A percentile compares a stretch with the other conserved stretches of the same genome.
Conservation (phyloP, 1,139 yeast genomes). For the Lodderomyces oxycetoniae region DNA sequence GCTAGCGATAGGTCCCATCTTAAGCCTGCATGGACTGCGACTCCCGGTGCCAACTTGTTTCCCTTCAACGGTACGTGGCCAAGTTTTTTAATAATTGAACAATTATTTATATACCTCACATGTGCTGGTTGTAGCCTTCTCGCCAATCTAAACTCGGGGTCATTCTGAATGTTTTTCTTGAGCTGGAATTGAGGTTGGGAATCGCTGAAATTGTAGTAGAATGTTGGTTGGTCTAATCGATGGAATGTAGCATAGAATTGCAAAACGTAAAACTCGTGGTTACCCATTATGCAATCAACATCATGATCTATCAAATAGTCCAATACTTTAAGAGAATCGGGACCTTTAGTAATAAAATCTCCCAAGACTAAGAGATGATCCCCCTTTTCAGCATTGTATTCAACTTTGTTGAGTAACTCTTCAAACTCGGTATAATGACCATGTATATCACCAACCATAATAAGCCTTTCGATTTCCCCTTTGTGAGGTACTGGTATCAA, state of each 20-base stretch:
- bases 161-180: constrained; percentile 26
- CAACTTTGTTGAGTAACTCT: constrained; percentile 43
- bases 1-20: constrained; percentile 55
- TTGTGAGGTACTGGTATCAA: constrained; percentile 13
- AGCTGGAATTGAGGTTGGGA: background rate
- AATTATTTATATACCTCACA: constrained; percentile 50
- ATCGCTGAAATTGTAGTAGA: constrained; percentile 2
- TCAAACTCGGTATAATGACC: constrained; percentile 61
- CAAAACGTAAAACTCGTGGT: constrained; percentile 72
- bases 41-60: constrained; percentile 30
- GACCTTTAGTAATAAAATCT: constrained; percentile 83
- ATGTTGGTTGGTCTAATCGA: constrained; percentile 35
- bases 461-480: constrained; percentile 39
- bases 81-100: constrained; percentile 59
- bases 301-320: constrained; percentile 59
- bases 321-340: constrained; percentile 63
- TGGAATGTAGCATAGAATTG: constrained; percentile 58
- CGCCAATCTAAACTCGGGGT: constrained; percentile 59
- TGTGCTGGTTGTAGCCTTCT: constrained; percentile 56
- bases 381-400: constrained; percentile 33
- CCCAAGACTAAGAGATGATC: constrained; percentile 76
- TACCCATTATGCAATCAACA: constrained; percentile 77
- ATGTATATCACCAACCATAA: constrained; percentile 84
- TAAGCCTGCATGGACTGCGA: constrained; percentile 78
- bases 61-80: constrained; percentile 53